Base-by-base conservation (phyloP, 257 asterid species). In the Penstemon barbatus region DNA sequence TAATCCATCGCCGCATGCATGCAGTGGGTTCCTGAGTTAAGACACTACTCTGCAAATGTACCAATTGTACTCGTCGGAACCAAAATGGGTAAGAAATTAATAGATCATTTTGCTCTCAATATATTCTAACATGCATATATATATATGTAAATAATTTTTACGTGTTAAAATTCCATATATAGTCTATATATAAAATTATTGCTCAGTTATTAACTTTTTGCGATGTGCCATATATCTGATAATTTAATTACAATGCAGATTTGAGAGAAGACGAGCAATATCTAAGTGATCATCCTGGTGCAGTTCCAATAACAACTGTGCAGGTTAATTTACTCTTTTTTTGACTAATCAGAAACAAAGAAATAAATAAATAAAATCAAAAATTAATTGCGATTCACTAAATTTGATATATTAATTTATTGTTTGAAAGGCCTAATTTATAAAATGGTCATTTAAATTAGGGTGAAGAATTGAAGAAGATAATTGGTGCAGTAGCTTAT, bases 51-150 rank as follows among this genome's bases (percentile, higher is more conserved):
- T 54, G 90, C 96, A 36, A 85, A 76, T 56, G 85, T 91, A 43
- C 96, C 95, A 46, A 89, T 91, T 77, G 78, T 89, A 15, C 89
- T 91, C 3, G 97, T 91, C 44, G 97, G 97, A 71, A 91, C 95
- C 53, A 91, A 91, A 81, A 74, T 91, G 10, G 96, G 97, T 88
- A 77, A 71, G 76, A 37, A 37, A 25, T 42, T 50, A 66, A 39
- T 52, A 10, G 18, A 46, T 8, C 10, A 6, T 46, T 48, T 8
- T 11, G n/a, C 54, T 9, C 11, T 4, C 6, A 49, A 10, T 49
- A 49, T 9, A 3, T 49, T 9, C 4, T 49, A 11, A 48, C 3
- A 48, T 48, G 7, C 0, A 3, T 48, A n/a, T 48, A 5, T 48
- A 4, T 45, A 7, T 7, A 45, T 45, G 50, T 45, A 6, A 8